Percentiles rank a stretch among this genome's conserved stretches.
Evolutionary conservation across 78 protist genomes (phyloP).

Genomic region (Corallochytrium limacisporum): DNA sequence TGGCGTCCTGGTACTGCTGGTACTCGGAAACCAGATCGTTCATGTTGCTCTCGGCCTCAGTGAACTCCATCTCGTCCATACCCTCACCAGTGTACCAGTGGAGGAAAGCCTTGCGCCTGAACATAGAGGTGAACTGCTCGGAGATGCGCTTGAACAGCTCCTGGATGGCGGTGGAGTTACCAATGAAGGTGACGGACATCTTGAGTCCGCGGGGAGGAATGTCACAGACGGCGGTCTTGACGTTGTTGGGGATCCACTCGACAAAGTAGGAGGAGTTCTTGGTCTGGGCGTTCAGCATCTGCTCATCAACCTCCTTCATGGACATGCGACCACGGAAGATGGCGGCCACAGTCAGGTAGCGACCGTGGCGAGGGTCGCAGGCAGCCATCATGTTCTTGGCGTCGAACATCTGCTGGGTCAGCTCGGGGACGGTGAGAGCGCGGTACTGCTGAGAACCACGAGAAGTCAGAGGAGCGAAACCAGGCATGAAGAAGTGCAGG

Average conservation of each 20-base stretch:
- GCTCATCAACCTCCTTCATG: constrained; percentile 95
- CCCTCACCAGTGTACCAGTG: constrained; percentile 99
- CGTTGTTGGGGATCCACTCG: constrained; percentile 98
- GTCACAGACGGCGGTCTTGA: constrained; percentile 92
- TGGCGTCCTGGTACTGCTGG: constrained; percentile 84
- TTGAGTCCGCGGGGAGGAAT: constrained; percentile 91
- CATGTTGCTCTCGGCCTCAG: constrained; percentile 97
- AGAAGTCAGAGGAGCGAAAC: constrained; percentile 89
- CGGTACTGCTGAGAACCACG: constrained; percentile 68
- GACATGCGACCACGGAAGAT: constrained; percentile 91
- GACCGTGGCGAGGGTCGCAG: constrained; percentile 94
- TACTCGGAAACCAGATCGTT: constrained; percentile 93
- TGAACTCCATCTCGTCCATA: constrained; percentile 98
- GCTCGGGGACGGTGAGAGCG: constrained; percentile 86
- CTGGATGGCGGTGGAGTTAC: constrained; percentile 95
- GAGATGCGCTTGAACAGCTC: constrained; percentile 92
- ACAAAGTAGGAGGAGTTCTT: constrained; percentile 91
- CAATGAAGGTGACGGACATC: constrained; percentile 92
- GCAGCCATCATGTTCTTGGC: constrained; percentile 98
- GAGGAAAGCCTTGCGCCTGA: constrained; percentile 95
- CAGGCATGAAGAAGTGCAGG: constrained; percentile 95
- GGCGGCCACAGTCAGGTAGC: constrained; percentile 91
- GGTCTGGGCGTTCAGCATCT: constrained; percentile 78
- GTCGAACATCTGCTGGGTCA: constrained; percentile 96
- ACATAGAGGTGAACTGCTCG: constrained; percentile 94